phyloP scores from a whole-genome alignment of 2,329 filamentous ascomycete species.

The Fonsecaea monophora region DNA sequence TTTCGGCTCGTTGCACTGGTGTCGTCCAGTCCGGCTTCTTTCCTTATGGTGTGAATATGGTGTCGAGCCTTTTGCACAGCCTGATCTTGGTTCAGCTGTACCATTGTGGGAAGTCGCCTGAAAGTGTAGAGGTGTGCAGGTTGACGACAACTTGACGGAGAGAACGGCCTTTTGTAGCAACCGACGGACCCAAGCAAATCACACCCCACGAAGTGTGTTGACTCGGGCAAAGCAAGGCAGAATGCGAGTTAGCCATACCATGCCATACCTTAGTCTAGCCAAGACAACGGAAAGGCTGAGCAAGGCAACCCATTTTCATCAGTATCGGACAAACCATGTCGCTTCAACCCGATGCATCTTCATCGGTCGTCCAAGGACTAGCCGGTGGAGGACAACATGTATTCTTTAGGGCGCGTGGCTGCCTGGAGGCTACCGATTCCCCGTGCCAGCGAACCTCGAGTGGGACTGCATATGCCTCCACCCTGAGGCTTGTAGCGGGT shows the following conservation, averaged over 20 bases:
- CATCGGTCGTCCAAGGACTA: neutral
- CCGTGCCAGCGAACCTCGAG: neutral
- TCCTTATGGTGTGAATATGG: constrained; percentile 17
- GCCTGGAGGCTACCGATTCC: neutral
- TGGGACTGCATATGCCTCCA: neutral
- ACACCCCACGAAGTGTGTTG: neutral
- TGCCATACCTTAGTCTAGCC: neutral
- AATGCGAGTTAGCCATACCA: neutral
- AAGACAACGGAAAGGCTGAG: neutral
- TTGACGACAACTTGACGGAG: neutral
- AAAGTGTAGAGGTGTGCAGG: neutral
- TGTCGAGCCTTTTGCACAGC: constrained; percentile 1
- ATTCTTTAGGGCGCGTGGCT: neutral
- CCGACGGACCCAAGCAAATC: neutral
- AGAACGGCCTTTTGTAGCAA: neutral
- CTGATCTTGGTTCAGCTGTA: neutral
- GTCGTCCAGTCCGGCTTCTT: constrained; percentile 19
- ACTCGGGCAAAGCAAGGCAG: neutral
- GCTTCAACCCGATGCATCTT: neutral
- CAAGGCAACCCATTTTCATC: neutral
- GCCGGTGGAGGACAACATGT: neutral
- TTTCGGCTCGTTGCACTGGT: constrained; percentile 9
- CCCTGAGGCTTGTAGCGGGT: neutral
- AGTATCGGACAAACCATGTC: neutral
- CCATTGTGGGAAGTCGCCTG: neutral